These are phyloP conservation scores for Peronospora belbahrii DNA, from an alignment of 352 stramenopile genomes.

Conservation along the genomic window DNA sequence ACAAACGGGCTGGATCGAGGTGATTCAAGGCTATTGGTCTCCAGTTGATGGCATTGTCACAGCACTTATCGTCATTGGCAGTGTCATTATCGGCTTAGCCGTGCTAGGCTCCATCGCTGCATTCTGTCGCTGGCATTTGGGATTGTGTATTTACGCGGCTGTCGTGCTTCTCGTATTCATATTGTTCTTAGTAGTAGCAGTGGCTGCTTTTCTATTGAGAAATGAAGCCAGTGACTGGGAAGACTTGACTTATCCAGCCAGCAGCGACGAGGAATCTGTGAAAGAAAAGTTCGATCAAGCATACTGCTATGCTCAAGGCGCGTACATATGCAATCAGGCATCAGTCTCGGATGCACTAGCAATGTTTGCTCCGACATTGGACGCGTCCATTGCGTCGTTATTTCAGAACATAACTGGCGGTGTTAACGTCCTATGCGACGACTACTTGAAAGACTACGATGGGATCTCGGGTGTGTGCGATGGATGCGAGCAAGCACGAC, in stretches of 20 bases:
- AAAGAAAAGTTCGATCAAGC: conserved; percentile 56
- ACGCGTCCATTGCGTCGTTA: conserved; percentile 24
- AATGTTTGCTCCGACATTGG: conserved; percentile 42
- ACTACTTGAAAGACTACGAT: conserved; percentile 27
- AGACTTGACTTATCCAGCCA: conserved; percentile 38
- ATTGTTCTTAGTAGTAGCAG: conserved; percentile 39
- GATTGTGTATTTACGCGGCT: conserved; percentile 49
- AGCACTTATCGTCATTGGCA: conserved; percentile 42
- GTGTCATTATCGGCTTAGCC: conserved; percentile 48
- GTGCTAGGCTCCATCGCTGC: conserved; percentile 49
- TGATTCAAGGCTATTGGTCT: conserved; percentile 50
- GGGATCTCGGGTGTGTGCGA: conserved; percentile 39
- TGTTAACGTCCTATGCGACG: conserved; percentile 57
- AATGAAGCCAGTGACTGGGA: conserved; percentile 43
- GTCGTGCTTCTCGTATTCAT: conserved; percentile 47
- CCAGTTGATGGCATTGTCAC: conserved; percentile 36
- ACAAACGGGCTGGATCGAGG: conserved; percentile 48
- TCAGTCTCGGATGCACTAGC: conserved; percentile 40
- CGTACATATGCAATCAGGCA: conserved; percentile 59
- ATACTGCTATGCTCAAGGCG: conserved; percentile 71
- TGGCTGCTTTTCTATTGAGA: conserved; percentile 38
- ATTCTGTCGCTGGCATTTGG: conserved; percentile 46
- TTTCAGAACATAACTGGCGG: conserved; percentile 47
- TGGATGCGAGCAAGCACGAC: conserved; percentile 41
- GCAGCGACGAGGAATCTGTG: conserved; percentile 35